Base-by-base conservation (phyloP, 768 basidiomycete species). In the Lyophyllum shimeji region DNA sequence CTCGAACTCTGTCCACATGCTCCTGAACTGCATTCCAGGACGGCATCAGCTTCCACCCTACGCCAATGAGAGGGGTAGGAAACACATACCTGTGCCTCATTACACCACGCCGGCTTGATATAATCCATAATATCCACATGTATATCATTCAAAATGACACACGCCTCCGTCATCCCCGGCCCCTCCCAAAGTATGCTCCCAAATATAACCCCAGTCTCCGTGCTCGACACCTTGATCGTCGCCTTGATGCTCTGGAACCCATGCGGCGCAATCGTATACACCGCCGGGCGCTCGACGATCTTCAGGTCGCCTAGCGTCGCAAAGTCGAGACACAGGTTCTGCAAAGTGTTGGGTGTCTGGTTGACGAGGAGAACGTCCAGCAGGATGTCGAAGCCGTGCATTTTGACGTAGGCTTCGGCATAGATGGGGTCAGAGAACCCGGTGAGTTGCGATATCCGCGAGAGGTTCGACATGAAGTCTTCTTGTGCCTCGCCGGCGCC, bases 1-100 rank as follows among this genome's bases (percentile, higher is more conserved):
- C 71, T 99, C 96, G 65, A 99, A 99, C 71, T 98, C 97, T 24
- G 95, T 99, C 96, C 96, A 97, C 94, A 96, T 96, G 70, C 85
- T 92, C 29, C 96, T 85, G 85, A 96, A 96, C 90, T 95, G 46
- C 33, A 29, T 21, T n/a, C n/a, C n/a, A n/a, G n/a, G n/a, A n/a
- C n/a, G n/a, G n/a, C n/a, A n/a, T n/a, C n/a, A n/a, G n/a, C n/a
- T n/a, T n/a, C n/a, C n/a, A n/a, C n/a, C n/a, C n/a, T n/a, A n/a
- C n/a, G n/a, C n/a, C n/a, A n/a, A n/a, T n/a, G n/a, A n/a, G n/a
- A n/a, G n/a, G n/a, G n/a, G n/a, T n/a, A n/a, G n/a, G n/a, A n/a
- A n/a, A n/a, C 31, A 45, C 75, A 20, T 65, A 91, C 93, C 83
- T 95, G 93, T 20, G 91, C 87, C 70, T 99, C 96, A 40, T 87